Evolutionary conservation across 495 filamentous ascomycete species (phyloP), one percentile per base, ranked within the genome.

Genomic region (Hypoxylon lenormandii): DNA sequence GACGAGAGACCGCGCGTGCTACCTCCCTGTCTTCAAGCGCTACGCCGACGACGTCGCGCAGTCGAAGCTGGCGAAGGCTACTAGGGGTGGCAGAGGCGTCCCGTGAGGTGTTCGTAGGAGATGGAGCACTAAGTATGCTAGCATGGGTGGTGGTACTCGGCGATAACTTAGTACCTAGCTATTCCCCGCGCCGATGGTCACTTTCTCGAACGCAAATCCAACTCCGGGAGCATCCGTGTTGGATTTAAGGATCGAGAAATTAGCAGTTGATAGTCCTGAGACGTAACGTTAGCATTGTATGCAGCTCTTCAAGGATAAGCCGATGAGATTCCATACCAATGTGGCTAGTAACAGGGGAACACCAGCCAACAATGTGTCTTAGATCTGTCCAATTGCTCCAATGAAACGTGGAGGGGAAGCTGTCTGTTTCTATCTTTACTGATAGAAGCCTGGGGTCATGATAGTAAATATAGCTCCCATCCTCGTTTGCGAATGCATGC

Each of bases 51-150:
- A 89, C 76, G 78, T 75, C 21, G 86, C 86, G 48, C 84, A 88
- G 78, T 86, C 84, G 63, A 85, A 90, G 69, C 56, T 87, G 71
- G 87, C 87, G 10, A 89, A 89, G 77, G 87, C 86, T 42, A 88
- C 81, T 7, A 78, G 85, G 66, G 76, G 76, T 16, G 64, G 64
- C 3, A 59, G 56, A 33, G 64, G 49, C 18, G 55, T 66, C 1
- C 56, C 64, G 42, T 66, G 40, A 66, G 26, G 26, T 7, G 26
- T 28, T 28, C 7, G 7, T 7, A 28, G 7, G 26, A 28, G 26
- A 28, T 28, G 7, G 26, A 28, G 26, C n/a, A n/a, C n/a, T n/a
- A n/a, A n/a, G n/a, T n/a, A n/a, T n/a, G n/a, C n/a, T n/a, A n/a
- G n/a, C n/a, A n/a, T n/a, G n/a, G n/a, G n/a, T n/a, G n/a, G n/a